Conservation (phyloP, 768 basidiomycete species). For the Leccinum subtestaceum region DNA sequence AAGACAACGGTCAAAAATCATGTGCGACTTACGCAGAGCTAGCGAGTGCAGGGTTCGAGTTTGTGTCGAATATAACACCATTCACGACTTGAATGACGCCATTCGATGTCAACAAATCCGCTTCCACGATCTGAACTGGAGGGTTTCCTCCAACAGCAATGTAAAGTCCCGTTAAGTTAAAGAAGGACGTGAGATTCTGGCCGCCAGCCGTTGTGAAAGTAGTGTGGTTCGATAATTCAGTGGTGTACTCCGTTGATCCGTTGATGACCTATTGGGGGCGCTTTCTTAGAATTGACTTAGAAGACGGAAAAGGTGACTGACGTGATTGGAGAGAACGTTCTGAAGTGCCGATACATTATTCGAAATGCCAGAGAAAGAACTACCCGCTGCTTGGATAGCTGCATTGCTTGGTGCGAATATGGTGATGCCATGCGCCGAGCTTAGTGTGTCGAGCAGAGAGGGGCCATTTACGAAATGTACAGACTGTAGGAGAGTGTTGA, state of each 20-base stretch:
- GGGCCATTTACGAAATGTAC: constrained; percentile 26
- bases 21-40: constrained; percentile 49
- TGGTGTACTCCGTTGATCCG: constrained; percentile 64
- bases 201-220: constrained; percentile 57
- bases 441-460: constrained; percentile 30
- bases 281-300: neutral
- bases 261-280: constrained; percentile 52
- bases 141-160: constrained; percentile 45
- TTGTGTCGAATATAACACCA: constrained; percentile 47
- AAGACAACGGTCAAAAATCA: neutral
- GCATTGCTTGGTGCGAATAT: constrained; percentile 62
- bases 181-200: constrained; percentile 45
- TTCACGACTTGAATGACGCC: constrained; percentile 70
- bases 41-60: constrained; percentile 42
- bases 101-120: constrained; percentile 61
- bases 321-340: constrained; percentile 57
- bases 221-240: constrained; percentile 35
- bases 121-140: constrained; percentile 51
- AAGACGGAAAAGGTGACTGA: constrained; percentile 27
- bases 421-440: constrained; percentile 52
- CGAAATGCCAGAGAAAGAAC: constrained; percentile 32
- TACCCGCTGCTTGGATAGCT: constrained; percentile 41
- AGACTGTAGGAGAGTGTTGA: constrained; percentile 15
- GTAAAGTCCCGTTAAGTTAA: constrained; percentile 57
- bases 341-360: constrained; percentile 46